Conservation (phyloP, 2,329 filamentous ascomycete species). For the Penicillium sumatraense region DNA sequence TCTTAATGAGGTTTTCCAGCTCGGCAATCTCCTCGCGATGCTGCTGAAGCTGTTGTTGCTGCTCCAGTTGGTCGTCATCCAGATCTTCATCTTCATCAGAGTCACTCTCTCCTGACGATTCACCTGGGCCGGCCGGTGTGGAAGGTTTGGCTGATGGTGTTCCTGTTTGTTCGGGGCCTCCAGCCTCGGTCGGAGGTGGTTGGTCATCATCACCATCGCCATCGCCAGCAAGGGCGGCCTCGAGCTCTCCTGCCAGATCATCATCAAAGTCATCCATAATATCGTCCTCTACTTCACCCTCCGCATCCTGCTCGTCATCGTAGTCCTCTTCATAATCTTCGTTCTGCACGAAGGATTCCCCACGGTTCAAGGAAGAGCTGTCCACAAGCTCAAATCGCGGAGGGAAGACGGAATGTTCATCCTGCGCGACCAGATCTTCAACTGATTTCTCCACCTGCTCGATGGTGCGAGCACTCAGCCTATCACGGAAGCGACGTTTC, state of each 20-base stretch:
- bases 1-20: slow-evolving; percentile 44
- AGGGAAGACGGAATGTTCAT: slow-evolving; percentile 62
- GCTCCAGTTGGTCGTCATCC: slow-evolving; percentile 50
- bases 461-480: slow-evolving; percentile 80
- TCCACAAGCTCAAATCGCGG: slow-evolving; percentile 70
- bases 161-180: slow-evolving; percentile 29
- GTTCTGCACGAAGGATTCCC: slow-evolving; percentile 47
- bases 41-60: slow-evolving; percentile 47
- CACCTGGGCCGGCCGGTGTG: slow-evolving; percentile 33
- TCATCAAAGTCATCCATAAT: slow-evolving; percentile 47
- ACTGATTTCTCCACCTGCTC: slow-evolving; percentile 83
- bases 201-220: slow-evolving; percentile 35
- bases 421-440: slow-evolving; percentile 71
- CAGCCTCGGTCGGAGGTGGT: slow-evolving; percentile 27
- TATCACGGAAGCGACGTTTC: slow-evolving; percentile 81
- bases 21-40: slow-evolving; percentile 51
- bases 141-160: slow-evolving; percentile 39
- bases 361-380: slow-evolving; percentile 50
- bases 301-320: slow-evolving; percentile 55
- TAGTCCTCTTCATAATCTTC: slow-evolving; percentile 54
- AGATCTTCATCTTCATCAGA: slow-evolving; percentile 43
- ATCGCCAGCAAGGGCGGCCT: slow-evolving; percentile 46
- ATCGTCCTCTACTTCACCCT: slow-evolving; percentile 53
- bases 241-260: slow-evolving; percentile 49
- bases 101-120: slow-evolving; percentile 48